phyloP scores from a whole-genome alignment of 2,329 filamentous ascomycete species.

The Furcasterigmium sp. region DNA sequence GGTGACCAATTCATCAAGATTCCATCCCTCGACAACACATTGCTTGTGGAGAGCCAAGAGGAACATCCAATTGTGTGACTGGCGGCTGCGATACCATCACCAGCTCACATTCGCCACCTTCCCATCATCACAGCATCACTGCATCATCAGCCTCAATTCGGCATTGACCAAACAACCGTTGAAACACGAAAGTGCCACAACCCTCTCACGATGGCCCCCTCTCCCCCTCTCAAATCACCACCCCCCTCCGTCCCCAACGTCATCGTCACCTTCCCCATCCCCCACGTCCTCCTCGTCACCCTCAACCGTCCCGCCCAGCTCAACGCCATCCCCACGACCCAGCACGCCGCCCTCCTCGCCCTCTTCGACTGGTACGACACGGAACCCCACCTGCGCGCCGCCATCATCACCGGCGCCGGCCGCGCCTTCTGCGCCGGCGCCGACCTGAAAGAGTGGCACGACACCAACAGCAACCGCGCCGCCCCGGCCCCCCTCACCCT shows the following conservation, averaged over 20 bases:
- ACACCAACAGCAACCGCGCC: slow-evolving; percentile 32
- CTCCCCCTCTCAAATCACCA: background rate
- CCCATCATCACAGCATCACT: no score
- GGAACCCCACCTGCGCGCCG: slow-evolving; percentile 56
- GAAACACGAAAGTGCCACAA: no score
- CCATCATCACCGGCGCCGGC: slow-evolving; percentile 57
- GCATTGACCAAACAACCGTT: no score
- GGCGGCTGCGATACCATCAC: no score
- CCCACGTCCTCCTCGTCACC: slow-evolving; percentile 53
- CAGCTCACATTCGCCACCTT: no score
- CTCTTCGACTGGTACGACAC: slow-evolving; percentile 53
- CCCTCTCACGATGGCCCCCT: no score
- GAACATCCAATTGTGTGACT: no score
- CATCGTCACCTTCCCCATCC: slow-evolving; percentile 43
- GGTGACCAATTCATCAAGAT: no score
- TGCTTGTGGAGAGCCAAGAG: no score
- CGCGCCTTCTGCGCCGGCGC: slow-evolving; percentile 65
- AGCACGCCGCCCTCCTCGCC: slow-evolving; percentile 41
- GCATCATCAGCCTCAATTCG: no score
- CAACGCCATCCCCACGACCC: slow-evolving; percentile 47
- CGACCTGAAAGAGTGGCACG: slow-evolving; percentile 61
- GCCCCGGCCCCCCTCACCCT: slow-evolving; percentile 1
- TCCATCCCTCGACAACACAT: no score
- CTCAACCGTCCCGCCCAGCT: slow-evolving; percentile 53
- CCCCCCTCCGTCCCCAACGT: slow-evolving; percentile 35